These are phyloP conservation scores for Linnemannia zychae DNA, from an alignment of 192 early-diverging fungal genomes.

Conservation along the genomic window DNA sequence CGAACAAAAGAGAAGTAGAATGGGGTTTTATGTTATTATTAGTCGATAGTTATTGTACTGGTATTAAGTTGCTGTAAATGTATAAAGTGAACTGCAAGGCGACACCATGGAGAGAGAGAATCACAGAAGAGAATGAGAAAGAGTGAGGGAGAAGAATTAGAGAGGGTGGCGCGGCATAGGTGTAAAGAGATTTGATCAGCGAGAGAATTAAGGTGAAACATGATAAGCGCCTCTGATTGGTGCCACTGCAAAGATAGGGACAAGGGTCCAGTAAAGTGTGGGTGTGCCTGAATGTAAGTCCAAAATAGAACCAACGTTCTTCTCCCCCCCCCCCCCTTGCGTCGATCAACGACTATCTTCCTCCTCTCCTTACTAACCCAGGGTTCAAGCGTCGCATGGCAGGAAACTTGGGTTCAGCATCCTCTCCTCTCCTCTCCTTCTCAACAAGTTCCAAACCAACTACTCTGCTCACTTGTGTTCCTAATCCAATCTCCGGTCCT, in stretches of 20 bases:
- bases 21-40: not conserved
- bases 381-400: too few species aligned
- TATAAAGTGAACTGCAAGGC: not conserved
- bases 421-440: too few species aligned
- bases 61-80: constrained; percentile 2
- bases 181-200: not conserved
- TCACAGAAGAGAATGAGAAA: not conserved
- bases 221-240: not conserved
- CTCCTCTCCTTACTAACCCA: too few species aligned
- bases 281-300: not conserved
- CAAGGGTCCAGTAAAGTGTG: not conserved
- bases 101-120: not conserved
- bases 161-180: not conserved
- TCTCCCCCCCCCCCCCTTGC: not conserved
- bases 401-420: too few species aligned
- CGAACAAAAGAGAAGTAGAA: not conserved
- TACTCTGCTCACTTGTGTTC: not conserved
- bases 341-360: not conserved
- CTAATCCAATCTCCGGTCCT: not conserved
- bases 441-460: too few species aligned
- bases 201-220: constrained; percentile 10
- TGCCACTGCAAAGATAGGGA: not conserved
- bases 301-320: not conserved
- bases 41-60: constrained; percentile 7
- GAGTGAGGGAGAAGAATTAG: not conserved